These are phyloP conservation scores for Colletotrichum musicola DNA, from an alignment of 2,329 filamentous ascomycete genomes.

Conservation along the genomic window DNA sequence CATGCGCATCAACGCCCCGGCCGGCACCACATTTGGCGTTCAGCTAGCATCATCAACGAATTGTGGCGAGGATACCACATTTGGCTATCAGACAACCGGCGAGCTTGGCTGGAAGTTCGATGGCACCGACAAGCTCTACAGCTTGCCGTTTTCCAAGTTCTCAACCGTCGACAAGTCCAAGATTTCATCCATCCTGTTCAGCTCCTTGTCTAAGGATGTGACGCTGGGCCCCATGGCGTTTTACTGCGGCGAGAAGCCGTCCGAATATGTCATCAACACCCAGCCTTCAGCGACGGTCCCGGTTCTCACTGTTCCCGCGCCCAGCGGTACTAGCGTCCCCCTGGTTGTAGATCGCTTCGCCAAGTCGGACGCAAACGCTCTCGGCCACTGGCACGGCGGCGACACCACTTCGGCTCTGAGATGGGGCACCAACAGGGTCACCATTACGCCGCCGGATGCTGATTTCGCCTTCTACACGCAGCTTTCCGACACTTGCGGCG, in stretches of 20 bases:
- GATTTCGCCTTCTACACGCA: constrained; percentile 74
- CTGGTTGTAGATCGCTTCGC: constrained; percentile 74
- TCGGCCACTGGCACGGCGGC: constrained; percentile 74
- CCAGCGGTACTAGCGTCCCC: constrained; percentile 59
- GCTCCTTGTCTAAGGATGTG: constrained; percentile 58
- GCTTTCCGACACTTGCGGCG: constrained; percentile 53
- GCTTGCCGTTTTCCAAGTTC: constrained; percentile 67
- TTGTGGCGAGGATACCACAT: constrained; percentile 56
- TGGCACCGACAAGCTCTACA: constrained; percentile 69
- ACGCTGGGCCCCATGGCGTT: constrained; percentile 69
- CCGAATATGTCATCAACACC: constrained; percentile 61
- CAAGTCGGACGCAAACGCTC: constrained; percentile 65
- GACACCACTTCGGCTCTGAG: constrained; percentile 67
- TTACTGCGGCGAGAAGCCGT: constrained; percentile 66
- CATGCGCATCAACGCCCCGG: constrained; percentile 65
- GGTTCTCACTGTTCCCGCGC: constrained; percentile 62
- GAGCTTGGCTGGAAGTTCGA: constrained; percentile 73
- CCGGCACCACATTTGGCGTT: constrained; percentile 63
- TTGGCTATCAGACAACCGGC: constrained; percentile 54
- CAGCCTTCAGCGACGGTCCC: constrained; percentile 54
- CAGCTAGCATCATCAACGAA: constrained; percentile 62
- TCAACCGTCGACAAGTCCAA: constrained; percentile 63
- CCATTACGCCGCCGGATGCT: constrained; percentile 50
- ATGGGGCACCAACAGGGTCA: constrained; percentile 64
- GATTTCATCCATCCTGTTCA: constrained; percentile 64